These are phyloP conservation scores for Blastobotrys proliferans DNA, from an alignment of 1,139 yeast genomes.

Conservation along the genomic window DNA sequence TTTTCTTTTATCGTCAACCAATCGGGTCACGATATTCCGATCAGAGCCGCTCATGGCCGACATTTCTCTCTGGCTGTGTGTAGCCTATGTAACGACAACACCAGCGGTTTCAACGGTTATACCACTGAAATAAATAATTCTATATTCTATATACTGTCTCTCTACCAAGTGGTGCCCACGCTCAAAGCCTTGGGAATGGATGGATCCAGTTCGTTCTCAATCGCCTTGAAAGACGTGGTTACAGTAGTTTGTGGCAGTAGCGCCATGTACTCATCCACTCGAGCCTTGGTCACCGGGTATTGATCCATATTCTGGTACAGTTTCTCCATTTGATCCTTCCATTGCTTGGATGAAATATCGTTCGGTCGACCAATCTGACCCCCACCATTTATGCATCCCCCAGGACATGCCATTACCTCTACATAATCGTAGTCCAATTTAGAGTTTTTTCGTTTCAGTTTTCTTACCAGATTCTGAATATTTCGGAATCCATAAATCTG, in stretches of 20 bases:
- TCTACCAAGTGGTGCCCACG: slow-evolving; percentile 26
- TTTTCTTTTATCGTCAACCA: no score
- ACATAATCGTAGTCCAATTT: slow-evolving; percentile 66
- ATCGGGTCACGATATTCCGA: background rate
- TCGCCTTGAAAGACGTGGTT: no score
- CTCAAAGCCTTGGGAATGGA: slow-evolving; percentile 19
- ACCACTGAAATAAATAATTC: no score
- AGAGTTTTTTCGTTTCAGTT: slow-evolving; percentile 51
- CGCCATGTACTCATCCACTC: slow-evolving; percentile 13
- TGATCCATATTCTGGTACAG: slow-evolving; percentile 28
- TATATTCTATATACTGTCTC: no score
- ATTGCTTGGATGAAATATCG: slow-evolving; percentile 28
- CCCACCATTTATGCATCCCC: slow-evolving; percentile 97
- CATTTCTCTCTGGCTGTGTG: background rate
- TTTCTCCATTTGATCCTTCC: slow-evolving; percentile 34
- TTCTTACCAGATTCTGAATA: slow-evolving; percentile 87
- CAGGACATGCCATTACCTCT: slow-evolving; percentile 98
- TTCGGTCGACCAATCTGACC: slow-evolving; percentile 69
- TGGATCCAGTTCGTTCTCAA: slow-evolving; percentile 16
- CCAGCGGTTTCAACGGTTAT: no score
- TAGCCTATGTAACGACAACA: no score
- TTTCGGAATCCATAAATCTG: slow-evolving; percentile 89
- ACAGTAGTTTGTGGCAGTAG: no score
- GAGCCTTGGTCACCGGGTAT: slow-evolving; percentile 12
- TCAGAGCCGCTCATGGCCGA: background rate